Conservation (phyloP, 441 rosid genomes). For the Pelargonium citronellum region DNA sequence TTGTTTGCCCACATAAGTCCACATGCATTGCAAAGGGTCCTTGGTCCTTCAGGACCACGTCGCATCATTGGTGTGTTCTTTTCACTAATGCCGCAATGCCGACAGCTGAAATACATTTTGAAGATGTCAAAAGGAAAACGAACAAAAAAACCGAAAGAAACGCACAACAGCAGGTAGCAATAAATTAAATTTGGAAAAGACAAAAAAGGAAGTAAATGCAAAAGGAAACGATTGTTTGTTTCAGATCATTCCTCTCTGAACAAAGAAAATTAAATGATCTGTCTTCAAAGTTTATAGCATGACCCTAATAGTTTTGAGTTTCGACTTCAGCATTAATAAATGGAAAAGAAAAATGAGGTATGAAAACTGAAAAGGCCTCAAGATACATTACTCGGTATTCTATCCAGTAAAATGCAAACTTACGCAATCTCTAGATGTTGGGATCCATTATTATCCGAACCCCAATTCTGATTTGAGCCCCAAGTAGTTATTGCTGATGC, state of each 20-base stretch:
- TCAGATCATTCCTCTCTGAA: neutral
- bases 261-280: neutral
- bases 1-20: constrained; percentile 48
- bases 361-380: neutral
- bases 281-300: neutral
- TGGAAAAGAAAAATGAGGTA: neutral
- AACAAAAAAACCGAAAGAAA: neutral
- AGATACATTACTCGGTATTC: neutral
- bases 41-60: constrained; percentile 42
- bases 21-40: constrained; percentile 47
- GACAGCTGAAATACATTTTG: constrained; percentile 21
- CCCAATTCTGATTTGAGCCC: constrained; percentile 47
- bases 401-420: constrained; percentile 20
- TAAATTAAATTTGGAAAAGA: neutral
- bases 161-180: neutral
- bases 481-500: constrained; percentile 38
- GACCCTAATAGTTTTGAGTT: neutral
- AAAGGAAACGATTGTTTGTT: neutral
- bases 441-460: constrained; percentile 38
- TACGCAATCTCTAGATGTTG: constrained; percentile 45
- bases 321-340: no score
- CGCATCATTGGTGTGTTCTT: constrained; percentile 41
- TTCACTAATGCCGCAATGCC: constrained; percentile 36
- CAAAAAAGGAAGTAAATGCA: neutral
- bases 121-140: neutral